These are phyloP conservation scores for Verticillium nonalfalfae DNA, from an alignment of 2,329 filamentous ascomycete genomes.

Conservation along the genomic window DNA sequence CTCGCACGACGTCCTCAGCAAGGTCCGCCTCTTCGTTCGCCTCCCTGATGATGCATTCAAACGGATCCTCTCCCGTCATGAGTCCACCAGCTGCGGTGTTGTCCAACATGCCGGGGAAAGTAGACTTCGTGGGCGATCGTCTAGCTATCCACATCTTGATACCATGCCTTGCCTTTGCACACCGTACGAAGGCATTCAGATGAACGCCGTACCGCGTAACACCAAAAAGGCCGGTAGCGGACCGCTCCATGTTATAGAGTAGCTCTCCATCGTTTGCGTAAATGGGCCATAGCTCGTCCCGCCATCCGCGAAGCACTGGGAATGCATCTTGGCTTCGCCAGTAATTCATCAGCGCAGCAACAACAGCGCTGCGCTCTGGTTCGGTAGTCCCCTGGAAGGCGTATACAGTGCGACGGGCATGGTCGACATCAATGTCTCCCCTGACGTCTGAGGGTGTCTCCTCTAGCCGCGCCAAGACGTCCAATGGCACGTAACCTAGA, in stretches of 20 bases:
- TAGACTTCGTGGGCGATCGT: constrained; percentile 71
- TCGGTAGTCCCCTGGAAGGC: constrained; percentile 55
- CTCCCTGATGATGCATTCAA: constrained; percentile 80
- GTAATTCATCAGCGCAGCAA: constrained; percentile 52
- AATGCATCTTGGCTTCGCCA: constrained; percentile 71
- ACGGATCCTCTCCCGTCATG: constrained; percentile 70
- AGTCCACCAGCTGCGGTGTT: constrained; percentile 88
- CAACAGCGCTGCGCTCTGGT: constrained; percentile 52
- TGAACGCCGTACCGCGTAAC: constrained; percentile 75
- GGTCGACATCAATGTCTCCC: constrained; percentile 56
- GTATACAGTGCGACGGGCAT: constrained; percentile 53
- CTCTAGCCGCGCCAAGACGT: constrained; percentile 42
- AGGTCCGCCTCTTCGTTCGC: constrained; percentile 84
- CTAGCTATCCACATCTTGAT: constrained; percentile 81
- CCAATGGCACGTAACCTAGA: constrained; percentile 54
- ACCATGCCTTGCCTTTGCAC: constrained; percentile 35
- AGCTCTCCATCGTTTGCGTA: constrained; percentile 59
- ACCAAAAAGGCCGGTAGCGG: constrained; percentile 67
- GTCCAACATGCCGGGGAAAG: constrained; percentile 87
- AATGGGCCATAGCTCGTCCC: constrained; percentile 73
- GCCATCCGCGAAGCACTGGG: constrained; percentile 69
- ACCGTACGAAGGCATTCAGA: constrained; percentile 64
- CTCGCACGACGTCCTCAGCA: constrained; percentile 61
- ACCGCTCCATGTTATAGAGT: constrained; percentile 72
- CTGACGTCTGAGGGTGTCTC: constrained; percentile 42